phyloP scores from a whole-genome alignment of 2,329 filamentous ascomycete species.

The Fusarium siculi region DNA sequence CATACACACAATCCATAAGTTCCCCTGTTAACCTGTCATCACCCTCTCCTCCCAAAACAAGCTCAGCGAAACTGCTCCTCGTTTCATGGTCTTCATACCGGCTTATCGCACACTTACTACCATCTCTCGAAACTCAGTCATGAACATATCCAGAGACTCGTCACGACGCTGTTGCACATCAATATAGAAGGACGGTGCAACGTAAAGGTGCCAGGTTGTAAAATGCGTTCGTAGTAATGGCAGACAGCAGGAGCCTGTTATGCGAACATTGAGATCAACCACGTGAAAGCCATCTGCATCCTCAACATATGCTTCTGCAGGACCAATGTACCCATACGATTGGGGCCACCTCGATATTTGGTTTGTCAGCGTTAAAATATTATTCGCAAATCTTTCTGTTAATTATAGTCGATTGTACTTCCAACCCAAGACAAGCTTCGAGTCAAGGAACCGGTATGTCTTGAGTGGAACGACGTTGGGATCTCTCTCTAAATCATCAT shows the following conservation, averaged over 20 bases:
- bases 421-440: slow-evolving; percentile 51
- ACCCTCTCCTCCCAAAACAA: slow-evolving; percentile 46
- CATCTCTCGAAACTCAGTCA: slow-evolving; percentile 37
- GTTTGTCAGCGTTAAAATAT: slow-evolving; percentile 42
- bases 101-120: slow-evolving; percentile 46
- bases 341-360: slow-evolving; percentile 44
- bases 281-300: slow-evolving; percentile 39
- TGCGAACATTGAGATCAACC: slow-evolving; percentile 51
- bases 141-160: slow-evolving; percentile 44
- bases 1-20: slow-evolving; percentile 41
- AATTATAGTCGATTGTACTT: slow-evolving; percentile 48
- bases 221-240: slow-evolving; percentile 47
- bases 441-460: slow-evolving; percentile 51
- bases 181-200: slow-evolving; percentile 46
- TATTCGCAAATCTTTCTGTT: slow-evolving; percentile 43
- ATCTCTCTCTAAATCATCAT: slow-evolving; percentile 46
- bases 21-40: slow-evolving; percentile 35
- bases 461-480: slow-evolving; percentile 45
- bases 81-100: slow-evolving; percentile 48
- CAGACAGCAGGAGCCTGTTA: slow-evolving; percentile 46
- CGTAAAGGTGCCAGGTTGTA: slow-evolving; percentile 39
- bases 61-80: slow-evolving; percentile 44
- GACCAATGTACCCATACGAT: slow-evolving; percentile 47
- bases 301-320: slow-evolving; percentile 49
- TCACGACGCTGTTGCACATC: slow-evolving; percentile 31